Evolutionary conservation across 257 asterid species (phyloP), one percentile per base, ranked within the genome.

Genomic region (Coffea canephora): DNA sequence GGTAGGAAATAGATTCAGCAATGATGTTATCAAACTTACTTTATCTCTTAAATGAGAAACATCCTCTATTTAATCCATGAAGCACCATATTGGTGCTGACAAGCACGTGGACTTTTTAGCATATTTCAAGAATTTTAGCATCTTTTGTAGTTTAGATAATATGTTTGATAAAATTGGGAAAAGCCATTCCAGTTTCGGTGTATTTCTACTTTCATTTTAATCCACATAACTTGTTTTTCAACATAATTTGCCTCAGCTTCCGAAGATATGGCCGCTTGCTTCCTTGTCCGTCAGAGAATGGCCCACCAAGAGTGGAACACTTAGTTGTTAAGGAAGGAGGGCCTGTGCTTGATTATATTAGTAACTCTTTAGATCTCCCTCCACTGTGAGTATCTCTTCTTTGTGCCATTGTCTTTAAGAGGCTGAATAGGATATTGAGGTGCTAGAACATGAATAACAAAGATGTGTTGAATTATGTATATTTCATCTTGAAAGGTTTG

Each of bases 251-350:
- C 85, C 80, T 74, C 92, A 93, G 98, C 85, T 88, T 86, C 78
- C 88, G 88, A 59, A 87, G 85, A 57, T 93, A 92, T 85, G 88
- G 73, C 52, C 98, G 97, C 71, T 90, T 93, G 85, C 91, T 95
- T 75, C 99, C 99, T 70, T 93, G 98, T 85, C 99, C 98, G 25
- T 73, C 88, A 14, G 83, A 92, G 77, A 93, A 88, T 81, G 88
- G 91, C 77, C 91, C 93, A 69, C 97, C 97, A 34, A 89, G 99
- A 85, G 96, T 95, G 74, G 97, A 95, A 78, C 99, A 95, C 84
- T 82, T 93, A 61, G 98, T 87, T 67, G 98, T 92, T 78, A 78
- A 78, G 67, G 89, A 90, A 84, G 98, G 92, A 80, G 97, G 97
- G 43, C 94, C 97, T 75, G 98, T 90, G 82, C 88, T 89, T 50